These are phyloP conservation scores for Acanthamoeba triangularis DNA, from an alignment of 208 protist genomes.

Conservation along the genomic window DNA sequence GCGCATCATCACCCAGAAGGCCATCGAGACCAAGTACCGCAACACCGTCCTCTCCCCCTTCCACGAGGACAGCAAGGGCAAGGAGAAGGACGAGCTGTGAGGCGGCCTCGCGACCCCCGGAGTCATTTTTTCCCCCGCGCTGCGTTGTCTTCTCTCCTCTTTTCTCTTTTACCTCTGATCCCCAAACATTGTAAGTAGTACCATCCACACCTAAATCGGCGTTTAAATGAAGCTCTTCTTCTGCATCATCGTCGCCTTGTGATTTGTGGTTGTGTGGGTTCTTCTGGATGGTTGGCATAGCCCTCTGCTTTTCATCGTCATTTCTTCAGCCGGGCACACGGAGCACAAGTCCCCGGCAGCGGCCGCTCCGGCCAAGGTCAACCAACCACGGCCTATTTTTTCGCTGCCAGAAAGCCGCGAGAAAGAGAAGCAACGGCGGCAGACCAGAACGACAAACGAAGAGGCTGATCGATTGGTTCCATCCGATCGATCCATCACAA, in stretches of 20 bases:
- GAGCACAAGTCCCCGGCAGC: no score
- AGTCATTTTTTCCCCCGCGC: no score
- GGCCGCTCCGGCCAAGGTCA: neutral
- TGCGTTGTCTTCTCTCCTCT: conserved; percentile 11
- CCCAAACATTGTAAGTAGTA: conserved; percentile 28
- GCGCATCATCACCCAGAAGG: conserved; percentile 23
- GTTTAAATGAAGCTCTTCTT: no score
- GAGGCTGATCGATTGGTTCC: neutral
- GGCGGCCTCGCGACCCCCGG: neutral
- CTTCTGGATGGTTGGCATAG: neutral
- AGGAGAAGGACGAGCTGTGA: neutral
- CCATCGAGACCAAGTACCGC: conserved; percentile 31
- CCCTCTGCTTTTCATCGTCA: conserved; percentile 7
- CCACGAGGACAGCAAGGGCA: conserved; percentile 33
- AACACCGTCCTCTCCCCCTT: neutral
- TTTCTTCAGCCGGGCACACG: neutral
- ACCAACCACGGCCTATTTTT: neutral
- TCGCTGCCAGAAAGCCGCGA: neutral
- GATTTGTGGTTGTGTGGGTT: no score
- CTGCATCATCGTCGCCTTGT: no score
- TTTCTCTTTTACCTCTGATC: neutral
- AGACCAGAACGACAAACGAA: neutral
- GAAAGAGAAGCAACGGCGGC: neutral
- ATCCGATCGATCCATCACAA: neutral
- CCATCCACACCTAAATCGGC: neutral